Base-by-base conservation (phyloP, 495 filamentous ascomycete species). In the Penicillium alfredii region DNA sequence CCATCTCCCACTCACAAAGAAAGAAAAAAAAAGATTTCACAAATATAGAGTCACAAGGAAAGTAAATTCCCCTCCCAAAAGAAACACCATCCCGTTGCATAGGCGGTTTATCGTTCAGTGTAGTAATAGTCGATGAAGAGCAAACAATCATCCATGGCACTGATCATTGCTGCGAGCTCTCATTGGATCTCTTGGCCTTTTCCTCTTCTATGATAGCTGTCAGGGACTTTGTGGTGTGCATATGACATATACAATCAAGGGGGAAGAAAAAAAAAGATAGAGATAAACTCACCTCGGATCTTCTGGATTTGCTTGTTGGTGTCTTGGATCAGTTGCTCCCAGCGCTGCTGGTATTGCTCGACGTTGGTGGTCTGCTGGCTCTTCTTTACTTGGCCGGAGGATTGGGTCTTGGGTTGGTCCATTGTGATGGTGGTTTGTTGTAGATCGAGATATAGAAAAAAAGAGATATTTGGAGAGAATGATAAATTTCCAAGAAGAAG, bases 271-370 rank as follows among this genome's bases (percentile, higher is more conserved):
- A n/a, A n/a, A n/a, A n/a, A n/a, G 26, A 16, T 40, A 15, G 33
- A 24, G 8, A 8, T 25, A 25, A 9, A 38, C 49, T 21, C 31
- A 56, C 53, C 46, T 50, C 47, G 43, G 31, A 56, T 54, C 32
- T 46, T 45, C 24, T 50, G 35, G 29, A 56, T 47, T 8, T 56
- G 49, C 35, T 31, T 42, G 24, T 40, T 38, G 8, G 50, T 56
- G 7, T 56, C 41, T 27, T 56, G 42, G 21, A 54, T 47, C 20
- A 56, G 30, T 36, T 56, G 43, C 1, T 43, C 50, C 53, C 53
- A 56, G 35, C 32, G 33, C 14, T 25, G 33, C 24, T 56, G 53
- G 24, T 56, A 56, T 26, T 35, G 20, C 33, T 56, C 53, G 18
- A 54, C 40, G 4, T 25, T 45, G 13, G 38, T 18, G 1, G 40